A percentile compares a stretch with the other conserved stretches of the same genome.
These are phyloP conservation scores for Lanmaoa rubissima DNA, from an alignment of 768 basidiomycete species.

Conservation along the genomic window DNA sequence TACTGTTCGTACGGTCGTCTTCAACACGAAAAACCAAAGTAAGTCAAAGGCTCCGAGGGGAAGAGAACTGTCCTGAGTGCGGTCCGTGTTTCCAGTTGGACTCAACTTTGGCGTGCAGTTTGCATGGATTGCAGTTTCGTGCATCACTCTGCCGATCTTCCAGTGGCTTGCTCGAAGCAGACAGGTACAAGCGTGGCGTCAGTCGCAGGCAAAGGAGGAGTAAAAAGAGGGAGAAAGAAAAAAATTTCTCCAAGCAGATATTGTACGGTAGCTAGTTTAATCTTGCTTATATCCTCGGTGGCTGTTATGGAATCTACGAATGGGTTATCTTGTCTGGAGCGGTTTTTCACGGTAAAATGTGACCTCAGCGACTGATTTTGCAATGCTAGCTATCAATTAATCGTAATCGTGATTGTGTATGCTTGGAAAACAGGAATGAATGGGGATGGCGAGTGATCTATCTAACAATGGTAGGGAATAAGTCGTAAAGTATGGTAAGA, in stretches of 20 bases:
- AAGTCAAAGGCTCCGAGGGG: conserved; percentile 19
- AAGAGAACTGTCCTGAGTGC: not conserved
- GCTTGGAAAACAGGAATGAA: conserved; percentile 25
- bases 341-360: not conserved
- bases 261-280: not conserved
- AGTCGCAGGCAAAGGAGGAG: conserved; percentile 12
- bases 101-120: conserved; percentile 60
- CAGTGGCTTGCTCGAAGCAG: conserved; percentile 41
- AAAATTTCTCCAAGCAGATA: not conserved
- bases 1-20: conserved; percentile 60
- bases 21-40: conserved; percentile 62
- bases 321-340: not conserved
- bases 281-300: not conserved
- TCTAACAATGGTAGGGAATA: conserved; percentile 23
- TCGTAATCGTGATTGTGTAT: conserved; percentile 12
- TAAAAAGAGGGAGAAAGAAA: not conserved
- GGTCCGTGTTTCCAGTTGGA: conserved; percentile 43
- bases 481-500: conserved; percentile 7
- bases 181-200: conserved; percentile 23
- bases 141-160: conserved; percentile 49
- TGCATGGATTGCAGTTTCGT: conserved; percentile 55
- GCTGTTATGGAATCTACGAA: not conserved
- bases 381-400: conserved; percentile 12
- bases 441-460: conserved; percentile 23
- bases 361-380: not conserved